Percentiles rank a stretch among this genome's conserved stretches.
phyloP scores from a whole-genome alignment of 768 basidiomycete species.

The Russula sp. region DNA sequence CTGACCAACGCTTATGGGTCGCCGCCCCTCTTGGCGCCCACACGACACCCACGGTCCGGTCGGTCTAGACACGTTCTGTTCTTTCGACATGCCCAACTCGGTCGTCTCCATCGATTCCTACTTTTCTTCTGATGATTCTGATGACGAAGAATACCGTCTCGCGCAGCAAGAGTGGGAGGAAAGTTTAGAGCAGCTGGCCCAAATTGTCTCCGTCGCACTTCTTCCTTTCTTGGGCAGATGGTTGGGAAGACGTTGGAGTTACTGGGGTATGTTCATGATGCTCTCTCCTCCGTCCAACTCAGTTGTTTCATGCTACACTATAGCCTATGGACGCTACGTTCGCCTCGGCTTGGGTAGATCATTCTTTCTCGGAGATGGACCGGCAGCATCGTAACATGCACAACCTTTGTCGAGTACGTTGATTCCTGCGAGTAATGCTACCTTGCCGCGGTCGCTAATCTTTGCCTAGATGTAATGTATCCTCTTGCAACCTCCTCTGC shows the following conservation, averaged over 20 bases:
- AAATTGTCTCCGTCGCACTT: slow-evolving; percentile 74
- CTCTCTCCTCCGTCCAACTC: slow-evolving; percentile 9
- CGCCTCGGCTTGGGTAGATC: slow-evolving; percentile 58
- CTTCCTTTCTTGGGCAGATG: slow-evolving; percentile 87
- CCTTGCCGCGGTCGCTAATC: slow-evolving; percentile 8
- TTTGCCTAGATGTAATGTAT: slow-evolving; percentile 15
- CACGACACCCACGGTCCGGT: slow-evolving; percentile 11
- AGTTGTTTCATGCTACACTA: slow-evolving; percentile 11
- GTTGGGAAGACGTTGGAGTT: slow-evolving; percentile 80
- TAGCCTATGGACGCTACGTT: slow-evolving; percentile 71
- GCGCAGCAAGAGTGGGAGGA: slow-evolving; percentile 95
- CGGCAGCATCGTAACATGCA: slow-evolving; percentile 17
- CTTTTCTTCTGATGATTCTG: slow-evolving; percentile 46
- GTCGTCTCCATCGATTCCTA: slow-evolving; percentile 58
- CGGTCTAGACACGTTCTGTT: neutral
- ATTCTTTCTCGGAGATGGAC: slow-evolving; percentile 55
- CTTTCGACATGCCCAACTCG: slow-evolving; percentile 54
- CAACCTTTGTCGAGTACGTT: neutral
- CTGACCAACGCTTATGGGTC: neutral
- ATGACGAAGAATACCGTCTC: slow-evolving; percentile 69
- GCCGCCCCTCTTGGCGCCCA: neutral
- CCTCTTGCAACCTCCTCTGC: slow-evolving; percentile 30
- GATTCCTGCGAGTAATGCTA: slow-evolving; percentile 19
- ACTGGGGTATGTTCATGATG: slow-evolving; percentile 62
- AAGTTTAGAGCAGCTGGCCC: slow-evolving; percentile 77